Conservation (phyloP, 2,329 filamentous ascomycete species). For the Alternaria postmessia region DNA sequence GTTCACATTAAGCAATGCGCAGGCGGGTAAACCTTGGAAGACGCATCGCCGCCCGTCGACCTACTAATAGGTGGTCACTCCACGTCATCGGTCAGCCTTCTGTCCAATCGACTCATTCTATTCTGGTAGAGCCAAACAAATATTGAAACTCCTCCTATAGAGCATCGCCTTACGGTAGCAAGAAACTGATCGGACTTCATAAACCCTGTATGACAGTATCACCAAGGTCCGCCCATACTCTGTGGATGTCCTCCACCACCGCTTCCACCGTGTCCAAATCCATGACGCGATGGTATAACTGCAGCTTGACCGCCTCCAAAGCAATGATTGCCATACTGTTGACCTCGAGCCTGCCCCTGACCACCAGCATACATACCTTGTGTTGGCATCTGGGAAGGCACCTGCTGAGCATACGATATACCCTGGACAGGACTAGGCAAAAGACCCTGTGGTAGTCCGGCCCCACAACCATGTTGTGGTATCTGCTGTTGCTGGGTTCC, state of each 20-base stretch:
- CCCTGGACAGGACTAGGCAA: conserved; percentile 3
- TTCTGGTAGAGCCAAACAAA: background rate
- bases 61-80: background rate
- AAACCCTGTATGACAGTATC: background rate
- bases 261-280: background rate
- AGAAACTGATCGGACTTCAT: background rate
- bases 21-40: background rate
- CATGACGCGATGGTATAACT: background rate
- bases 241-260: conserved; percentile 12
- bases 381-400: background rate
- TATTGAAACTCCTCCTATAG: background rate
- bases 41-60: background rate
- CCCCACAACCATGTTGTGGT: background rate
- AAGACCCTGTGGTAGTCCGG: background rate
- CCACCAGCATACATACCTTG: conserved; percentile 5
- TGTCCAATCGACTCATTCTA: background rate
- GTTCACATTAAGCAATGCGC: background rate
- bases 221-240: conserved; percentile 21
- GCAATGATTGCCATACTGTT: background rate
- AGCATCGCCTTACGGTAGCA: background rate
- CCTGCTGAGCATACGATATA: conserved; percentile 4
- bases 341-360: background rate
- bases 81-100: background rate
- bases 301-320: background rate
- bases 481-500: conserved; percentile 4